Percentiles rank a stretch among this genome's conserved stretches.
Evolutionary conservation across 805 yeast genomes (phyloP).

Genomic region (Hermanozyma aechmeae): DNA sequence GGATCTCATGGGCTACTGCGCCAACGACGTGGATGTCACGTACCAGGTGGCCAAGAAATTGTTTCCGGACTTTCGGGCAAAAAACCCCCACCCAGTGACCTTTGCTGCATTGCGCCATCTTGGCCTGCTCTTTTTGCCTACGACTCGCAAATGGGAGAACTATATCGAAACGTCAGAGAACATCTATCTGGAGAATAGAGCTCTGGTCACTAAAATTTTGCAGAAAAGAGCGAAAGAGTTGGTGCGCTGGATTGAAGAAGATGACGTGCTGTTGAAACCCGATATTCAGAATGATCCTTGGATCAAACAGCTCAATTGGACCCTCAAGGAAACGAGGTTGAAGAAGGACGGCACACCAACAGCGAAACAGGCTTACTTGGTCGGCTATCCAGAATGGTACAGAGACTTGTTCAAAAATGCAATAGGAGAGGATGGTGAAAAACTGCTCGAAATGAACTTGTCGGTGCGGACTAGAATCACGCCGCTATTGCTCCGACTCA

Average conservation of each 20-base stretch:
- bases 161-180: slow-evolving; percentile 65
- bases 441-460: slow-evolving; percentile 38
- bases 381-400: slow-evolving; percentile 95
- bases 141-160: slow-evolving; percentile 61
- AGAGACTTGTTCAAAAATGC: slow-evolving; percentile 39
- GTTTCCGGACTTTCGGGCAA: slow-evolving; percentile 54
- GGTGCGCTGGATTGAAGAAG: slow-evolving; percentile 32
- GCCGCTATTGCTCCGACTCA: slow-evolving; percentile 63
- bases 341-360: slow-evolving; percentile 63
- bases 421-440: slow-evolving; percentile 20
- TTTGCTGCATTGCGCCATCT: slow-evolving; percentile 77
- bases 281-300: slow-evolving; percentile 65
- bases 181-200: slow-evolving; percentile 50
- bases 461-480: slow-evolving; percentile 68
- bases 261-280: slow-evolving; percentile 12
- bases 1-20: slow-evolving; percentile 68
- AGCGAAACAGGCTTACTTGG: slow-evolving; percentile 64
- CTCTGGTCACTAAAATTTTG: slow-evolving; percentile 49
- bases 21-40: slow-evolving; percentile 73
- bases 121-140: slow-evolving; percentile 70
- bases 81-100: slow-evolving; percentile 90
- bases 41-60: slow-evolving; percentile 57
- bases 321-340: slow-evolving; percentile 44
- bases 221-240: slow-evolving; percentile 52
- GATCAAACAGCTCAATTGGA: slow-evolving; percentile 89